Percentiles rank a stretch among this genome's conserved stretches.
These are phyloP conservation scores for Tuber calosporum DNA, from an alignment of 495 filamentous ascomycete species.

Conservation along the genomic window DNA sequence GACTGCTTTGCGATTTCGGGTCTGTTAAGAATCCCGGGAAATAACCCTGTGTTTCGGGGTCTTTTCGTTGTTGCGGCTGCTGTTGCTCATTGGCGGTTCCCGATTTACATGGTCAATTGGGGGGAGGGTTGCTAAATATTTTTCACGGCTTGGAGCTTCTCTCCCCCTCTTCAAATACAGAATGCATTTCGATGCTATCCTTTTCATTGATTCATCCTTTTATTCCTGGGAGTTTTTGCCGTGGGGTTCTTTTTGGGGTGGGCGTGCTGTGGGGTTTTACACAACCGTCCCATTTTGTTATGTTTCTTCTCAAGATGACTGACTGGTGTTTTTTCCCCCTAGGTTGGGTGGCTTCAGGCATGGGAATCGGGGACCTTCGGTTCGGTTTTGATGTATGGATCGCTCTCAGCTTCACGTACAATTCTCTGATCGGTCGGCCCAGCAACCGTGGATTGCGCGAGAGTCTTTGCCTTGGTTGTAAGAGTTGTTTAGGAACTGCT, in stretches of 20 bases:
- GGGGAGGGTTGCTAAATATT: not conserved
- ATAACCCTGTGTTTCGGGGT: not conserved
- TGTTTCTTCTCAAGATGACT: not conserved
- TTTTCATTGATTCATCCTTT: not conserved
- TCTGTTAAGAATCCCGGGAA: not conserved
- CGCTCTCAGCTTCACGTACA: slow-evolving; percentile 21
- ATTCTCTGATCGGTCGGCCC: slow-evolving; percentile 29
- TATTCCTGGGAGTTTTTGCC: not conserved
- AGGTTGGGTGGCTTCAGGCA: not conserved
- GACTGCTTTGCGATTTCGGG: not conserved
- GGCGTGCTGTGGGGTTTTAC: not conserved
- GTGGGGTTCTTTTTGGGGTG: not conserved
- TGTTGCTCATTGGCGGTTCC: not conserved
- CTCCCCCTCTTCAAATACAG: not conserved
- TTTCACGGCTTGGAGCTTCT: not conserved
- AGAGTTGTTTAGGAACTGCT: not conserved
- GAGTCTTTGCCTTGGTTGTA: slow-evolving; percentile 12
- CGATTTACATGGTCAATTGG: not conserved
- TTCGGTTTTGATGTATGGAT: slow-evolving; percentile 21
- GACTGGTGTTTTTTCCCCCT: not conserved
- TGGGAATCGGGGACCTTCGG: slow-evolving; percentile 19
- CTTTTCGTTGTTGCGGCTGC: not conserved
- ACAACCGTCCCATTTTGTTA: not conserved
- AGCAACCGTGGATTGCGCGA: slow-evolving; percentile 27
- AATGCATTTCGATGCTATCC: not conserved